Evolutionary conservation across 2,329 filamentous ascomycete species (phyloP).

Genomic region (Trichophyton benhamiae): DNA sequence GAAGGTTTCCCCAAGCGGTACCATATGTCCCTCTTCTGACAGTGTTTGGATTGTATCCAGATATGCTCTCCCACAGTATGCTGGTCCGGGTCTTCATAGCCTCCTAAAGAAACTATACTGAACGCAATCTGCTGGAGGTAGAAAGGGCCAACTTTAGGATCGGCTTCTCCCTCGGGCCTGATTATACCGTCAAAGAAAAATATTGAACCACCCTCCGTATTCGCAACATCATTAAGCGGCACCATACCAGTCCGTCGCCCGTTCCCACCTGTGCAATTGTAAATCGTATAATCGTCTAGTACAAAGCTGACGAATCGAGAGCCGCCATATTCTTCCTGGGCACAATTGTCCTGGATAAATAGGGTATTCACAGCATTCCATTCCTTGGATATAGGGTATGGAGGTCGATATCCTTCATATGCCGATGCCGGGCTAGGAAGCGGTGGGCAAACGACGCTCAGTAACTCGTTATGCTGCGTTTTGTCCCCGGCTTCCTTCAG

Average conservation of each 20-base stretch:
- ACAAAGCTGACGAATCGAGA: conserved; percentile 35
- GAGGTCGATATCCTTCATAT: conserved; percentile 16
- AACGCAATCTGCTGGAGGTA: conserved; percentile 50
- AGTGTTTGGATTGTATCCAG: conserved; percentile 49
- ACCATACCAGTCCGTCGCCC: conserved; percentile 39
- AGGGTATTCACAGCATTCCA: conserved; percentile 20
- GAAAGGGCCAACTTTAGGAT: conserved; percentile 23
- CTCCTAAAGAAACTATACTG: conserved; percentile 49
- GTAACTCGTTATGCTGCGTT: neutral
- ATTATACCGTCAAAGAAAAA: conserved; percentile 53
- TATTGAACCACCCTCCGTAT: conserved; percentile 23
- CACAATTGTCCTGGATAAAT: conserved; percentile 14
- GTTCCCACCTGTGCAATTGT: conserved; percentile 28
- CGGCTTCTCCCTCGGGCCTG: conserved; percentile 16
- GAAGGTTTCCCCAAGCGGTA: conserved; percentile 50
- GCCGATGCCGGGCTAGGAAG: conserved; percentile 18
- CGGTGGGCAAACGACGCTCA: neutral
- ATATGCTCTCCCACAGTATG: conserved; percentile 42
- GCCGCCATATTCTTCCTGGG: conserved; percentile 12
- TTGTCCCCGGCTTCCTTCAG: neutral
- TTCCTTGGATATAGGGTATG: conserved; percentile 20
- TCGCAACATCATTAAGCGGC: conserved; percentile 42
- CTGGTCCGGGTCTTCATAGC: conserved; percentile 44
- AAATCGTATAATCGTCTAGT: conserved; percentile 48
- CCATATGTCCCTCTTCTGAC: conserved; percentile 39